A percentile compares a stretch with the other conserved stretches of the same genome.
Conservation (phyloP, 257 asterid species). For the Dorcoceras hygrometricum region DNA sequence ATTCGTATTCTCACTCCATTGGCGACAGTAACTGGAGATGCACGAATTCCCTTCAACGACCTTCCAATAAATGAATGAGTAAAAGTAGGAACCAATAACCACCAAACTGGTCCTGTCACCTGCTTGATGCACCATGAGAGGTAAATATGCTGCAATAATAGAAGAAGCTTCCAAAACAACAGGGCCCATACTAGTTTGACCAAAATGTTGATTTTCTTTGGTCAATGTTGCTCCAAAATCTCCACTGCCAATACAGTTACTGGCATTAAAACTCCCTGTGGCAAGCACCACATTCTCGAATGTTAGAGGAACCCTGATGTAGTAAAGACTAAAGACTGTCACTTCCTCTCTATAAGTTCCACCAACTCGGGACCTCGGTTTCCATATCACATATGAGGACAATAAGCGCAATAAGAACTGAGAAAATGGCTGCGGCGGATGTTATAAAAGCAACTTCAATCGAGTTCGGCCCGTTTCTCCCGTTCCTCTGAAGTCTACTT, state of each 20-base stretch:
- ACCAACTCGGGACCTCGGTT: conserved; percentile 80
- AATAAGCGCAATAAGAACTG: conserved; percentile 67
- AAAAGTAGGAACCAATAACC: no score
- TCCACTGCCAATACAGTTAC: conserved; percentile 31
- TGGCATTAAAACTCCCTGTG: not conserved
- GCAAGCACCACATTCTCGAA: conserved; percentile 23
- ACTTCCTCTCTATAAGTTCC: conserved; percentile 80
- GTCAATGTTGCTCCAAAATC: conserved; percentile 96
- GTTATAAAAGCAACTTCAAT: conserved; percentile 79
- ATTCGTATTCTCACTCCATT: no score
- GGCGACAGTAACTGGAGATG: no score
- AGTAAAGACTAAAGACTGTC: conserved; percentile 61
- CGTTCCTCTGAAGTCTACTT: no score
- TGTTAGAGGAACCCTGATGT: conserved; percentile 70
- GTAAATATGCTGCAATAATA: no score
- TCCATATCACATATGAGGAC: conserved; percentile 71
- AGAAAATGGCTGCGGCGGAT: conserved; percentile 76
- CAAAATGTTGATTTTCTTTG: no score
- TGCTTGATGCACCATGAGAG: no score
- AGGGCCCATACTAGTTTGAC: no score
- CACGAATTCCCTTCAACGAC: no score
- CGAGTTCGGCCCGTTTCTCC: conserved; percentile 62
- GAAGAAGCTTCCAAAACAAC: no score
- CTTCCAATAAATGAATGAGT: no score
- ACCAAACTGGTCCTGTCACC: no score